Evolutionary conservation across 2,329 filamentous ascomycete species (phyloP).

Genomic region (Colletotrichum paranaense): DNA sequence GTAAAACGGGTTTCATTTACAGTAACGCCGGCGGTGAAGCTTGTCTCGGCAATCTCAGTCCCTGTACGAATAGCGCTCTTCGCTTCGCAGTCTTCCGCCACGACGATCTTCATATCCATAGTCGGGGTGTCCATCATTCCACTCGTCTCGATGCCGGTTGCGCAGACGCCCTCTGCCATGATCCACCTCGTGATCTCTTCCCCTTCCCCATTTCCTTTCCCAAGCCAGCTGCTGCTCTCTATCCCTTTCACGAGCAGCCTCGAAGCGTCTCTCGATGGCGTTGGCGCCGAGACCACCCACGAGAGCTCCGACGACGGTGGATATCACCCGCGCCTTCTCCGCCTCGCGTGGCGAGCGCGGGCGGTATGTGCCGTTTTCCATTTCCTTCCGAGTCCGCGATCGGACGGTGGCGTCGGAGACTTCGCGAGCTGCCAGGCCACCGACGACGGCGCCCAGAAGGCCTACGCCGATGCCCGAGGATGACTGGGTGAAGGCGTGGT

Average conservation of each 20-base stretch:
- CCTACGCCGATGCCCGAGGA: slow-evolving; percentile 61
- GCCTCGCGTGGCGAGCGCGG: slow-evolving; percentile 37
- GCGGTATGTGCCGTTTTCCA: slow-evolving; percentile 23
- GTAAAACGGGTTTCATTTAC: background rate
- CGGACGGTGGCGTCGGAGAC: slow-evolving; percentile 54
- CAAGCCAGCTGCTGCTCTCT: slow-evolving; percentile 45
- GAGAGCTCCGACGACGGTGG: slow-evolving; percentile 65
- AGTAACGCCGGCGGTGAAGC: background rate
- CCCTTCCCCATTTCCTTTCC: slow-evolving; percentile 46
- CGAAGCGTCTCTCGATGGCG: slow-evolving; percentile 57
- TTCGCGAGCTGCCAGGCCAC: slow-evolving; percentile 64
- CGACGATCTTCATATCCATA: slow-evolving; percentile 40
- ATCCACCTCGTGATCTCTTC: slow-evolving; percentile 29
- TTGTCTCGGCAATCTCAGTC: background rate
- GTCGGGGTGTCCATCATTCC: slow-evolving; percentile 38
- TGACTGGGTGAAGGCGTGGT: slow-evolving; percentile 61
- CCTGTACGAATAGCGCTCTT: slow-evolving; percentile 25
- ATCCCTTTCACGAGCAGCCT: slow-evolving; percentile 49
- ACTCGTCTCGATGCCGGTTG: slow-evolving; percentile 38
- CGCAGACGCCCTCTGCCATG: slow-evolving; percentile 38
- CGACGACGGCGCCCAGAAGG: slow-evolving; percentile 65
- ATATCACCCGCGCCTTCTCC: slow-evolving; percentile 52
- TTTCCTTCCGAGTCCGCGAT: slow-evolving; percentile 38
- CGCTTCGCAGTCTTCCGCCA: slow-evolving; percentile 27
- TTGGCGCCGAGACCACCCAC: slow-evolving; percentile 67